Conservation (phyloP, 2,329 filamentous ascomycete species). For the Alternaria alternata region DNA sequence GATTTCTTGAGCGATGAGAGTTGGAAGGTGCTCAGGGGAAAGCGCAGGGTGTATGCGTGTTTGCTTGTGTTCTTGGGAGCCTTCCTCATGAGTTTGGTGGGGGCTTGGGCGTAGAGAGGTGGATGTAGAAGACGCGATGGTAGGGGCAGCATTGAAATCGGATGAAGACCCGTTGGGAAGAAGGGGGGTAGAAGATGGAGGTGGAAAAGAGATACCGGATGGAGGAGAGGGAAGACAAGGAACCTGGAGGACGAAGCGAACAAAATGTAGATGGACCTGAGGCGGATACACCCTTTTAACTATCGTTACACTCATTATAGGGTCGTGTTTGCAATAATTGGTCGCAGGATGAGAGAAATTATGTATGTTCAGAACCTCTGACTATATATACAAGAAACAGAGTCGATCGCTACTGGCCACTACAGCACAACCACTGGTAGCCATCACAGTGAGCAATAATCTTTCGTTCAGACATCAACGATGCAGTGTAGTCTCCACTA, state of each 20-base stretch:
- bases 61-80: slow-evolving; percentile 70
- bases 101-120: slow-evolving; percentile 69
- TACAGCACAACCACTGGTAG: not conserved
- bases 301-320: not conserved
- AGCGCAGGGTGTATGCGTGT: slow-evolving; percentile 68
- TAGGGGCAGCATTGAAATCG: not conserved
- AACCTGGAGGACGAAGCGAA: not conserved
- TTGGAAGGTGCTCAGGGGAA: slow-evolving; percentile 71
- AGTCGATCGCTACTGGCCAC: not conserved
- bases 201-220: not conserved
- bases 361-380: not conserved
- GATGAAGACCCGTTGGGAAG: not conserved
- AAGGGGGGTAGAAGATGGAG: not conserved
- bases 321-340: not conserved
- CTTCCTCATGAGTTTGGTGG: slow-evolving; percentile 73
- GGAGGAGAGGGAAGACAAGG: not conserved
- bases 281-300: not conserved
- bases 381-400: not conserved
- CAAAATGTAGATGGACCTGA: not conserved
- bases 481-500: not conserved
- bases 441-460: not conserved
- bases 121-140: not conserved
- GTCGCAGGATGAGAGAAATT: not conserved
- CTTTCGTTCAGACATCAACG: not conserved
- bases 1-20: slow-evolving; percentile 82